Conservation (phyloP, 78 protist species). For the Dictyostelium discoideum region DNA sequence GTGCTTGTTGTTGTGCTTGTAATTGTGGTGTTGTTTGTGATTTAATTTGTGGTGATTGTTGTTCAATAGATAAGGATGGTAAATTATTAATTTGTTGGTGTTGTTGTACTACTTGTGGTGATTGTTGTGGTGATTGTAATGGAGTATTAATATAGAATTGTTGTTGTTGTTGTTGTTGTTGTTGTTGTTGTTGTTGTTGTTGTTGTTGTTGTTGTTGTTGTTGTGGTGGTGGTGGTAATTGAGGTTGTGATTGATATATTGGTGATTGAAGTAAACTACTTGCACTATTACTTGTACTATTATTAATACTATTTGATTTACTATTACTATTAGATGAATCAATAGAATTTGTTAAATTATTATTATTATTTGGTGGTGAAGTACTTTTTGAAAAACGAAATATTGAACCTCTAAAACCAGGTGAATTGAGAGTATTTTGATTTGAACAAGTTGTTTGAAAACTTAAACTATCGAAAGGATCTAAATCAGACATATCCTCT, state of each 20-base stretch:
- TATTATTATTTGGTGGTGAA: neutral
- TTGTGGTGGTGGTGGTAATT: neutral
- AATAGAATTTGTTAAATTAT: neutral
- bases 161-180: neutral
- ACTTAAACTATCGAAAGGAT: constrained; percentile 46
- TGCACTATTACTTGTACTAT: neutral
- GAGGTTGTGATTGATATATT: neutral
- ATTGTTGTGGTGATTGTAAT: neutral
- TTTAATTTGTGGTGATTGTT: neutral
- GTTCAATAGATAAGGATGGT: neutral
- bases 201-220: neutral
- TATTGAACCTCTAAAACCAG: constrained; percentile 5
- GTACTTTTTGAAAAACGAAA: constrained; percentile 2
- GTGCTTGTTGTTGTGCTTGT: neutral
- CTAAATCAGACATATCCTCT: constrained; percentile 65
- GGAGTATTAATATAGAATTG: neutral
- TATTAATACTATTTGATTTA: neutral
- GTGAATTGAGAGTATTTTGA: neutral
- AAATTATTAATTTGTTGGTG: neutral
- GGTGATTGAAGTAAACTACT: neutral
- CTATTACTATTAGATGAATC: neutral
- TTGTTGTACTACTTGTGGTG: neutral
- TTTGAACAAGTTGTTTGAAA: neutral
- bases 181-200: neutral
- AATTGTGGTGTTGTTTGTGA: neutral